These are phyloP conservation scores for Balakata baccata DNA, from an alignment of 345 rosid species.

Conservation along the genomic window DNA sequence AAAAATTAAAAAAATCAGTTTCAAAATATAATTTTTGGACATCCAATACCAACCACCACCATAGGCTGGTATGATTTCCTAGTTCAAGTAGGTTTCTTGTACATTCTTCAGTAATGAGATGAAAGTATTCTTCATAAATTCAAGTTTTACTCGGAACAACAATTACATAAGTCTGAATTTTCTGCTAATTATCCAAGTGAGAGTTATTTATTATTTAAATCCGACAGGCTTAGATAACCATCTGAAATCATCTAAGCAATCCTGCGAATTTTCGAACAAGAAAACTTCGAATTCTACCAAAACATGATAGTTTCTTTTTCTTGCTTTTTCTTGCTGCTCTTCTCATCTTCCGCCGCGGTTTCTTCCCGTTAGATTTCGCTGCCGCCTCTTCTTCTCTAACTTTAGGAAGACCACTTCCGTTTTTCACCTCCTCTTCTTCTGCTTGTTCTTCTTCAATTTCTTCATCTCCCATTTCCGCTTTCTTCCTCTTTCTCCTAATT, in stretches of 20 bases:
- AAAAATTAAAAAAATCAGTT: too few relatives aligned
- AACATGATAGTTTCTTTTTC: slow-evolving; percentile 28
- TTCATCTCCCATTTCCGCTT: not conserved
- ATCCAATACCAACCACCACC: too few relatives aligned
- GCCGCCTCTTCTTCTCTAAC: slow-evolving; percentile 23
- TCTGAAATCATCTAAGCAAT: slow-evolving; percentile 21
- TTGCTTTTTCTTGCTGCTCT: slow-evolving; percentile 19
- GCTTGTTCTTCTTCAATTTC: slow-evolving; percentile 22
- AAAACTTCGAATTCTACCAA: slow-evolving; percentile 25
- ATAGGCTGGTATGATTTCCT: too few relatives aligned
- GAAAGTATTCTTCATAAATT: too few relatives aligned
- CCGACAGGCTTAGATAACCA: too few relatives aligned
- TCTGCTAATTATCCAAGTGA: too few relatives aligned
- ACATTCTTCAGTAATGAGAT: too few relatives aligned
- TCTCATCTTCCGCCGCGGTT: not conserved
- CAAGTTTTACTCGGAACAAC: too few relatives aligned
- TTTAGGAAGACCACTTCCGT: slow-evolving; percentile 26
- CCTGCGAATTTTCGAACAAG: slow-evolving; percentile 22
- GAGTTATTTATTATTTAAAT: too few relatives aligned
- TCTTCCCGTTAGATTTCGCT: slow-evolving; percentile 6
- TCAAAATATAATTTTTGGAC: too few relatives aligned
- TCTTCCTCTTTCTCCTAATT: slow-evolving; percentile 1
- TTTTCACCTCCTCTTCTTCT: slow-evolving; percentile 3
- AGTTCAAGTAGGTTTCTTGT: too few relatives aligned
- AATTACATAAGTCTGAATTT: too few relatives aligned